Evolutionary conservation across 2,329 filamentous ascomycete genomes (phyloP).

Genomic region (Diaporthe sp.): DNA sequence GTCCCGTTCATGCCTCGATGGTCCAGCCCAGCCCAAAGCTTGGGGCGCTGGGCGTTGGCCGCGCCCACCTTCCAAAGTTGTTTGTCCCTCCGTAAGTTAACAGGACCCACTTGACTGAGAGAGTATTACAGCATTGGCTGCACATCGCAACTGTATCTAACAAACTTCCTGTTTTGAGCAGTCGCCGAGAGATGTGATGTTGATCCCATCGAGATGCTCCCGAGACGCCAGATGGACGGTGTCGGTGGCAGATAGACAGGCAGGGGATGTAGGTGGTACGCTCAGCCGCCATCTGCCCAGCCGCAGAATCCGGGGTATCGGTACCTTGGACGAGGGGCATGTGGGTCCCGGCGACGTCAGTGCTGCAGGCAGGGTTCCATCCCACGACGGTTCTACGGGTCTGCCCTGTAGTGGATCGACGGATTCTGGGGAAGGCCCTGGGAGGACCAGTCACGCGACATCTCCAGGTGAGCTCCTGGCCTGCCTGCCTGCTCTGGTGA

Average conservation of each 20-base stretch:
- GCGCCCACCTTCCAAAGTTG: background rate
- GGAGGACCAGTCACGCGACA: slow-evolving; percentile 16
- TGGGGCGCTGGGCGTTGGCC: background rate
- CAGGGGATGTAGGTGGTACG: background rate
- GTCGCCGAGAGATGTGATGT: background rate
- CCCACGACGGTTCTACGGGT: background rate
- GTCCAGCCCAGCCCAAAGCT: background rate
- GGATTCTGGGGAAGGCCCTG: slow-evolving; percentile 14
- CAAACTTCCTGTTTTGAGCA: background rate
- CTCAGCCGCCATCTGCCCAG: background rate
- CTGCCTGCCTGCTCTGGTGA: background rate
- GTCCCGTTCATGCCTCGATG: slow-evolving; percentile 8
- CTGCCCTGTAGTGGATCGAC: slow-evolving; percentile 14
- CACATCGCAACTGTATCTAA: background rate
- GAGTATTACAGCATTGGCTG: background rate
- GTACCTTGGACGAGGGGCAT: slow-evolving; percentile 13
- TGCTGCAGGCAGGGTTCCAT: slow-evolving; percentile 3
- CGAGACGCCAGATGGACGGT: background rate
- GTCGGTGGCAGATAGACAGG: background rate
- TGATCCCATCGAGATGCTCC: background rate
- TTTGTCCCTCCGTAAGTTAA: background rate
- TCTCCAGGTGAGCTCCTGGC: background rate
- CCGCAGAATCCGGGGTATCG: slow-evolving; percentile 15
- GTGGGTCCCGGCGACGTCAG: slow-evolving; percentile 25
- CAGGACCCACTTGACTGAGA: background rate